Conservation (phyloP, 805 yeast genomes). For the Nakazawaea sp. region DNA sequence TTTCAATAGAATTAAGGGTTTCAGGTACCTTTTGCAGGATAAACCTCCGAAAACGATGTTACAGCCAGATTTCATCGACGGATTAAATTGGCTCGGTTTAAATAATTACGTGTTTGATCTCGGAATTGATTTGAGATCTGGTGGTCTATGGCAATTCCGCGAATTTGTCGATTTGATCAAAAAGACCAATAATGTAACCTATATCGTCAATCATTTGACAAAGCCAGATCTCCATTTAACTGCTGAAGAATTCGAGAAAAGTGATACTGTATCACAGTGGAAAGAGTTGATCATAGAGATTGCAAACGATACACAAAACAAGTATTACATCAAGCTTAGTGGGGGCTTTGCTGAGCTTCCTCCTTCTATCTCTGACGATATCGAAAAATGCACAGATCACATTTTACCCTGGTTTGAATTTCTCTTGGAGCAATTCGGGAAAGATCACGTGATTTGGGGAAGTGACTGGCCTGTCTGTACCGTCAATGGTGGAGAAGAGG, state of each 20-base stretch:
- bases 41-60: slow-evolving; percentile 30
- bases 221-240: slow-evolving; percentile 28
- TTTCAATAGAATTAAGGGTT: slow-evolving; percentile 26
- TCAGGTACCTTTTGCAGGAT: slow-evolving; percentile 36
- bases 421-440: slow-evolving; percentile 24
- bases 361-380: slow-evolving; percentile 11
- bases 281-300: slow-evolving; percentile 16
- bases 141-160: slow-evolving; percentile 33
- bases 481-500: slow-evolving; percentile 12
- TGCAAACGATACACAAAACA: slow-evolving; percentile 11
- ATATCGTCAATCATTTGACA: slow-evolving; percentile 34
- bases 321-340: slow-evolving; percentile 29
- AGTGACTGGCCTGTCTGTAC: slow-evolving; percentile 41
- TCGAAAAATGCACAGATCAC: slow-evolving; percentile 13
- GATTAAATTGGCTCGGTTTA: slow-evolving; percentile 26
- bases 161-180: slow-evolving; percentile 25
- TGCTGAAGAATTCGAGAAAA: slow-evolving; percentile 6
- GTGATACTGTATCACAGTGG: slow-evolving; percentile 17
- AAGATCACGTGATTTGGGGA: slow-evolving; percentile 29
- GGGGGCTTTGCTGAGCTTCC: slow-evolving; percentile 35
- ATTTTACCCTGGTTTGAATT: slow-evolving; percentile 27
- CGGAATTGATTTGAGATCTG: slow-evolving; percentile 31
- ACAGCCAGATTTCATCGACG: slow-evolving; percentile 20
- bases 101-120: slow-evolving; percentile 30
- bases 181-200: slow-evolving; percentile 22